Evolutionary conservation across 306 rosid species (phyloP), one percentile per base, ranked within the genome.

Genomic region (Sechiopsis laciniata): DNA sequence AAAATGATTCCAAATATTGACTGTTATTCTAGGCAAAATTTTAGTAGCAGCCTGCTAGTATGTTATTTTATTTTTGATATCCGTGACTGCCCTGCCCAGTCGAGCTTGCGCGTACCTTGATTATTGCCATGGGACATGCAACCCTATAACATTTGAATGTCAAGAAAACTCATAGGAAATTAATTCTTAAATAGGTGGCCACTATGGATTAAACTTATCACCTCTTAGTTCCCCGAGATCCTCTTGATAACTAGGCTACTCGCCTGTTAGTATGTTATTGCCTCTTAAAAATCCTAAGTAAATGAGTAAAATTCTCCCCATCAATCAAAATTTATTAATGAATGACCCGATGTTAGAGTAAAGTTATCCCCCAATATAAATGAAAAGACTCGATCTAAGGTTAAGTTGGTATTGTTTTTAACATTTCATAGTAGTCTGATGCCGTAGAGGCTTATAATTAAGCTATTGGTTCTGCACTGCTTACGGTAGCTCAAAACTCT

Each of bases 381-480:
- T 9, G 52, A 29, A 35, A 17, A 29, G 19, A 7, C 14, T 29
- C 46, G 2, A 26, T 26, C 29, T 26, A 26, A 26, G 29, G 29
- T 26, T 26, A 2, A 26, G 29, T 26, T 26, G 29, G 29, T 26
- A 26, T 26, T 26, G 29, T 26, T 26, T 26, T 26, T 26, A 26
- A 14, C 15, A 64, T 37, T 64, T 64, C 71, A 37, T 35, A 14
- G 52, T 64, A 20, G 71, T 64, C 52, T 17, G 24, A 42, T 19
- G 29, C 29, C 71, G 2, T 17, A 6, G 29, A 65, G 45, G 32
- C 53, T 6, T 65, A 17, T 0, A 6, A 42, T 65, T 40, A 21
- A 2, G 71, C 53, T 65, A 10, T 15, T 48, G 51, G 53, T 37
- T 65, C 71, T 63, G 46, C 51, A 3, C 69, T 62, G 68, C 68